Evolutionary conservation across 2,329 filamentous ascomycete species (phyloP), one percentile per base, ranked within the genome.

Genomic region (Stagonosporopsis rhizophila): DNA sequence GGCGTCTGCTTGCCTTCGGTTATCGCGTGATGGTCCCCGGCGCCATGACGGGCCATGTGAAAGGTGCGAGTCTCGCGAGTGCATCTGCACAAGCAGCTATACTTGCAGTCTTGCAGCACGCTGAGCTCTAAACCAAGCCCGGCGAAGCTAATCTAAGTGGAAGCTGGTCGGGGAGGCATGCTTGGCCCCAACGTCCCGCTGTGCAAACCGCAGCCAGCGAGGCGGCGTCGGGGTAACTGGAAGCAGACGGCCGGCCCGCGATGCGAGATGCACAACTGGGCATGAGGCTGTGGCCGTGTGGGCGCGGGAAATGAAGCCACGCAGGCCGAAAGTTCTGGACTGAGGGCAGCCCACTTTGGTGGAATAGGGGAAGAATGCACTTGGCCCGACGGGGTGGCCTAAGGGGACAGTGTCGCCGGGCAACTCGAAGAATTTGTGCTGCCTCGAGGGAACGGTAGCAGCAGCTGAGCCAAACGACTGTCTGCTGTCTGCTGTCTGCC

Each of bases 281-380:
- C 56, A 58, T 64, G 66, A 70, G 66, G 68, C 65, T 65, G 63
- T 62, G 64, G 59, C 56, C 52, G 44, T 54, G 63, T 62, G 63
- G 58, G 46, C 42, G 59, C 58, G 67, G 67, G 71, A 74, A 72
- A 72, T 73, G 69, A 72, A 57, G 64, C 47, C 56, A 60, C 64
- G 60, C 59, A 56, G 62, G 44, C 50, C 38, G 49, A 46, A 35
- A 46, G 60, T 61, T 64, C 63, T 65, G 61, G 61, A 56, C 61
- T 44, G 52, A 47, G 30, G 41, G 50, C 37, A 52, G 51, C 52
- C 56, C 60, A 60, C 61, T 50, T 54, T 47, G 44, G 40, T 51
- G 48, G 42, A 48, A 65, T 56, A 61, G 62, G 53, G 42, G 48
- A 47, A 45, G 55, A 58, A 58, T 59, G 30, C 32, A 46, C 42